A percentile compares a stretch with the other conserved stretches of the same genome.
Conservation (phyloP, 83 land plant species). For the Picea mariana region DNA sequence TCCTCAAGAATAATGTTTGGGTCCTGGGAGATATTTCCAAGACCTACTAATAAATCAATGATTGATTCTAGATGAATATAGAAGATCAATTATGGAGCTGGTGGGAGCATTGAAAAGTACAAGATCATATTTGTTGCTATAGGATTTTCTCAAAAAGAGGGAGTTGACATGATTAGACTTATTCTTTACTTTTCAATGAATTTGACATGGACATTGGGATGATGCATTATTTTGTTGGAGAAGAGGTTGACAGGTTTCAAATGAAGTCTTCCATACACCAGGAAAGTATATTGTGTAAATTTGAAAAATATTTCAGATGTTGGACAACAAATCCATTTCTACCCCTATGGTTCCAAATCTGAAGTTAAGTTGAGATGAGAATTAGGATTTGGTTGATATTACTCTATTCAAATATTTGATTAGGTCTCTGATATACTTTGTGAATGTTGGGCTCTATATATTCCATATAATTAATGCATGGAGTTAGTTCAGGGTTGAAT, state of each 20-base stretch:
- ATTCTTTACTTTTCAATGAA: background rate
- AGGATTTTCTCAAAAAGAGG: too few species aligned
- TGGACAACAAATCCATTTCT: background rate
- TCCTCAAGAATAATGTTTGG: too few species aligned
- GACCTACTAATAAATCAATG: too few species aligned
- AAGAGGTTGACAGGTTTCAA: too few species aligned
- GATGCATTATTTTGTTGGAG: background rate
- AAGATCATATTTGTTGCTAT: too few species aligned
- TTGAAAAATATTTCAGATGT: background rate
- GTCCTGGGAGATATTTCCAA: too few species aligned
- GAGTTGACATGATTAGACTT: too few species aligned
- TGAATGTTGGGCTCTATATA: background rate
- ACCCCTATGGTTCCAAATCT: background rate
- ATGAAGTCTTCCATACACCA: too few species aligned
- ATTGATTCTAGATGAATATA: too few species aligned
- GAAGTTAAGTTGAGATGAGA: background rate
- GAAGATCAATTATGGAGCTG: too few species aligned
- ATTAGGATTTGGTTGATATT: background rate
- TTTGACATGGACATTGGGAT: background rate
- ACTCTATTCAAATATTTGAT: background rate
- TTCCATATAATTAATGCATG: background rate
- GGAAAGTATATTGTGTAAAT: background rate
- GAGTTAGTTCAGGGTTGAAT: background rate
- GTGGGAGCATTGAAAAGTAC: too few species aligned
- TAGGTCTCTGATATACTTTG: background rate